Percentiles rank a stretch among this genome's conserved stretches.
These are phyloP conservation scores for Neurospora sp. DNA, from an alignment of 495 filamentous ascomycete genomes.

Conservation along the genomic window DNA sequence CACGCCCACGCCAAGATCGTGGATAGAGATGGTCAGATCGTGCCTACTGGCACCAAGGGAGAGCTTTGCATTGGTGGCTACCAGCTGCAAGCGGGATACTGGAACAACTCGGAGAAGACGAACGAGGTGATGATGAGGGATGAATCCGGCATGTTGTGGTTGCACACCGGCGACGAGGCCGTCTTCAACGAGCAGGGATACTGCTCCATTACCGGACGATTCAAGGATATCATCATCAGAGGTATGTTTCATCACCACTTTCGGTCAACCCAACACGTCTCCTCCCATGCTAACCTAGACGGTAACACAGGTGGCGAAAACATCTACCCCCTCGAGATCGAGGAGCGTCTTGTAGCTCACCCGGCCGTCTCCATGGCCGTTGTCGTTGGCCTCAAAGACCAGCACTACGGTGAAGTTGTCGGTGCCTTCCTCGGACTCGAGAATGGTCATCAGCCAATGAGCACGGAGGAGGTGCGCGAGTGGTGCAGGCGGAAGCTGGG, in stretches of 20 bases:
- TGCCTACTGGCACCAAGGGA: slow-evolving; percentile 49
- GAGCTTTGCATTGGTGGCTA: slow-evolving; percentile 63
- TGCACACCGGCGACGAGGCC: slow-evolving; percentile 63
- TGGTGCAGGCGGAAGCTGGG: slow-evolving; percentile 54
- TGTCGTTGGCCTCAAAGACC: slow-evolving; percentile 53
- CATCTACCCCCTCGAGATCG: slow-evolving; percentile 64
- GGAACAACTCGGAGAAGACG: slow-evolving; percentile 61
- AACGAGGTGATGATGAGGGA: slow-evolving; percentile 51
- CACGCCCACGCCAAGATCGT: slow-evolving; percentile 61
- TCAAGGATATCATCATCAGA: slow-evolving; percentile 58
- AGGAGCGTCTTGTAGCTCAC: slow-evolving; percentile 53
- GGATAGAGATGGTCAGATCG: slow-evolving; percentile 44
- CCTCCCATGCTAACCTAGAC: background rate
- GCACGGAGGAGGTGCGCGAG: slow-evolving; percentile 41
- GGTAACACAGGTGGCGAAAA: slow-evolving; percentile 39
- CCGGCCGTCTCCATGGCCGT: slow-evolving; percentile 44
- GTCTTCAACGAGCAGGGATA: slow-evolving; percentile 54
- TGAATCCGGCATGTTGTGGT: slow-evolving; percentile 48
- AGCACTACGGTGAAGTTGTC: slow-evolving; percentile 58
- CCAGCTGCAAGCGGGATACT: slow-evolving; percentile 59
- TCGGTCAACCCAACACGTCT: background rate
- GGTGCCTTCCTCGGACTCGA: slow-evolving; percentile 46
- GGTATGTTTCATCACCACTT: slow-evolving; percentile 16
- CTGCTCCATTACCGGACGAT: slow-evolving; percentile 52
- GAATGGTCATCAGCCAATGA: slow-evolving; percentile 22